Percentiles rank a stretch among this genome's conserved stretches.
phyloP scores from a whole-genome alignment of 768 basidiomycete species.

The Suillus subalutaceus region DNA sequence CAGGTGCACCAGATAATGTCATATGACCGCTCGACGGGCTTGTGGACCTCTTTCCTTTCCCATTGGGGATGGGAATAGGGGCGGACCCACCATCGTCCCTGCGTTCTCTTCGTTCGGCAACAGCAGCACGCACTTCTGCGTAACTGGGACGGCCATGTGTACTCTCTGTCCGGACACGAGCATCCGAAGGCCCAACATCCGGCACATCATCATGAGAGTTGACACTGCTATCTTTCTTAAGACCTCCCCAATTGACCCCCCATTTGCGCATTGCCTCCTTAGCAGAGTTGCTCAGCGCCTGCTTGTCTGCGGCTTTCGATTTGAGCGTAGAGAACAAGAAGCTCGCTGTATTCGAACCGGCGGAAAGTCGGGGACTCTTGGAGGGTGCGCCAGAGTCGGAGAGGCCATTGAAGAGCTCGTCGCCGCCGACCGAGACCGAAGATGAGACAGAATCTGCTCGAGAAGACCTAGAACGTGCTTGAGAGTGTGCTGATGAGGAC shows the following conservation, averaged over 20 bases:
- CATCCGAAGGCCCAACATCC: constrained; percentile 44
- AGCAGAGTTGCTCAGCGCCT: constrained; percentile 81
- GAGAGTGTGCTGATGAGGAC: constrained; percentile 51
- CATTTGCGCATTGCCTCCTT: constrained; percentile 92
- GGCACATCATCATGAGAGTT: constrained; percentile 42
- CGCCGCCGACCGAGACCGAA: constrained; percentile 30
- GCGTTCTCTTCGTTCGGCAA: constrained; percentile 62
- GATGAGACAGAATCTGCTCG: constrained; percentile 41
- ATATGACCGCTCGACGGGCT: constrained; percentile 29
- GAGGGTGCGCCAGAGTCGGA: constrained; percentile 34
- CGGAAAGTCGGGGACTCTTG: constrained; percentile 47
- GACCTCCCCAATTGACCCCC: constrained; percentile 78
- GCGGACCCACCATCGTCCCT: constrained; percentile 24
- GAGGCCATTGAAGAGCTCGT: constrained; percentile 31
- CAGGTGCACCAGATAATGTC: constrained; percentile 28
- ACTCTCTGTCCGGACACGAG: constrained; percentile 37
- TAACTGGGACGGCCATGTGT: constrained; percentile 59
- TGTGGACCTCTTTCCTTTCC: constrained; percentile 23
- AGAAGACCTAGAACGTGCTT: constrained; percentile 30
- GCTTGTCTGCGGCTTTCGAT: constrained; percentile 79
- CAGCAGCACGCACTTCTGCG: constrained; percentile 77
- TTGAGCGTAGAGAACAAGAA: constrained; percentile 80
- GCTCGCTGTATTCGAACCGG: constrained; percentile 36
- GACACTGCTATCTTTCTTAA: constrained; percentile 55
- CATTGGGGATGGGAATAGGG: constrained; percentile 39